Evolutionary conservation across 2,329 filamentous ascomycete species (phyloP).

Genomic region (Talaromyces funiculosus): DNA sequence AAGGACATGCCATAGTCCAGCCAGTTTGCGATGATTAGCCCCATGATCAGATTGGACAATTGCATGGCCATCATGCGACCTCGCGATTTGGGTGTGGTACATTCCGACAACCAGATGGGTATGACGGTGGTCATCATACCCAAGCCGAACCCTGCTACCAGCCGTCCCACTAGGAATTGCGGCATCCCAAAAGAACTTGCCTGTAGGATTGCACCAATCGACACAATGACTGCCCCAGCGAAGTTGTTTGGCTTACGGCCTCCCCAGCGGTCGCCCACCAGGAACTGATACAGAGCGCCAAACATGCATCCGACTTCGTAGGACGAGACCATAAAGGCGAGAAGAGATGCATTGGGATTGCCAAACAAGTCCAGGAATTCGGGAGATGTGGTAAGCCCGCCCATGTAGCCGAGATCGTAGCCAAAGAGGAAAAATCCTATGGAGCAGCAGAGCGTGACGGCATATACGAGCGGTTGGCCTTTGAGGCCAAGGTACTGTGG

Average conservation of each 20-base stretch:
- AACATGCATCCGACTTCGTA: slow-evolving; percentile 25
- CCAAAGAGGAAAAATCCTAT: slow-evolving; percentile 41
- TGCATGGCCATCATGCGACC: slow-evolving; percentile 43
- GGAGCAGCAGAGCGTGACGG: slow-evolving; percentile 21
- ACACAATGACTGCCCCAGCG: slow-evolving; percentile 27
- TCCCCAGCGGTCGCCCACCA: slow-evolving; percentile 35
- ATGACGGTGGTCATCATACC: slow-evolving; percentile 23
- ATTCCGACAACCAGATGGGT: slow-evolving; percentile 22
- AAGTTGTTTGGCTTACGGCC: slow-evolving; percentile 41
- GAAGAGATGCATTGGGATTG: slow-evolving; percentile 20
- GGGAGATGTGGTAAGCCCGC: slow-evolving; percentile 12
- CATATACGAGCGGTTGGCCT: slow-evolving; percentile 19
- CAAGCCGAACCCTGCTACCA: slow-evolving; percentile 21
- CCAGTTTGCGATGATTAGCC: slow-evolving; percentile 26
- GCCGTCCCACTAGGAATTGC: slow-evolving; percentile 21
- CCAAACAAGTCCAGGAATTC: slow-evolving; percentile 16
- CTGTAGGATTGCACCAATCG: slow-evolving; percentile 22
- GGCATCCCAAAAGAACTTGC: slow-evolving; percentile 16
- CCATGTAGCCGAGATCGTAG: slow-evolving; percentile 40
- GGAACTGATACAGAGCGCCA: slow-evolving; percentile 25
- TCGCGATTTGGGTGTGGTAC: slow-evolving; percentile 30
- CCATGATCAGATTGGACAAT: slow-evolving; percentile 20
- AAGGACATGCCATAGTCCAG: slow-evolving; percentile 25
- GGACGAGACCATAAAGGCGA: slow-evolving; percentile 20
- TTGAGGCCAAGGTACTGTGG: slow-evolving; percentile 14